A percentile compares a stretch with the other conserved stretches of the same genome.
These are phyloP conservation scores for Fusarium phyllophilum DNA, from an alignment of 2,329 filamentous ascomycete genomes.

Conservation along the genomic window DNA sequence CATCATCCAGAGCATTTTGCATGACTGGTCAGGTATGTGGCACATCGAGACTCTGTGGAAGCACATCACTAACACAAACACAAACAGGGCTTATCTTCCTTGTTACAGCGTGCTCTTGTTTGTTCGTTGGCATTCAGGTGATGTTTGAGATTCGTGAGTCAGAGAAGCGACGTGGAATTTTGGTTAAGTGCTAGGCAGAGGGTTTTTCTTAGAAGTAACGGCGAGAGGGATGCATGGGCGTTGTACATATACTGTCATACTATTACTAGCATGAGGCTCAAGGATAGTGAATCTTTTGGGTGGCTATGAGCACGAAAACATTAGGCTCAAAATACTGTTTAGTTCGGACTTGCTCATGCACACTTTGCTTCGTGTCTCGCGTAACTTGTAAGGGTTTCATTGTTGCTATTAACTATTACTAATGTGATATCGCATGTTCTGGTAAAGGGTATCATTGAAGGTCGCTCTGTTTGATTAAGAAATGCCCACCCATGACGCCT, in stretches of 20 bases:
- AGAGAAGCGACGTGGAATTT: slow-evolving; percentile 84
- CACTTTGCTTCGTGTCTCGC: not conserved
- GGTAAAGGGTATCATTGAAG: slow-evolving; percentile 20
- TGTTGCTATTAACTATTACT: slow-evolving; percentile 18
- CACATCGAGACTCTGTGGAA: not conserved
- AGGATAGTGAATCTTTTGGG: not conserved
- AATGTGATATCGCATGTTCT: not conserved
- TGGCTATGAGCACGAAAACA: slow-evolving; percentile 10
- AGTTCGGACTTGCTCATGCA: not conserved
- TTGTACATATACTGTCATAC: slow-evolving; percentile 30
- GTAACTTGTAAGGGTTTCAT: not conserved
- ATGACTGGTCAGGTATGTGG: slow-evolving; percentile 73
- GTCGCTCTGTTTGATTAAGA: not conserved
- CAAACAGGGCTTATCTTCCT: slow-evolving; percentile 75
- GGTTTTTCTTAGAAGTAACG: not conserved
- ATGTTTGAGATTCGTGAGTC: slow-evolving; percentile 96
- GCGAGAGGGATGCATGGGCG: not conserved
- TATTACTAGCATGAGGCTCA: slow-evolving; percentile 9
- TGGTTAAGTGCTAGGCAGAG: slow-evolving; percentile 76
- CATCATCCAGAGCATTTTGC: slow-evolving; percentile 79
- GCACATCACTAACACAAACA: slow-evolving; percentile 38
- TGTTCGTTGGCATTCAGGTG: slow-evolving; percentile 88
- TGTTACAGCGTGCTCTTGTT: slow-evolving; percentile 71
- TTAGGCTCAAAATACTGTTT: not conserved
- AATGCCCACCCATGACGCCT: slow-evolving; percentile 2